Percentiles rank a stretch among this genome's conserved stretches.
These are phyloP conservation scores for Physcomitrellopsis africana DNA, from an alignment of 225 moss, liverwort and hornwort genomes.

Conservation along the genomic window DNA sequence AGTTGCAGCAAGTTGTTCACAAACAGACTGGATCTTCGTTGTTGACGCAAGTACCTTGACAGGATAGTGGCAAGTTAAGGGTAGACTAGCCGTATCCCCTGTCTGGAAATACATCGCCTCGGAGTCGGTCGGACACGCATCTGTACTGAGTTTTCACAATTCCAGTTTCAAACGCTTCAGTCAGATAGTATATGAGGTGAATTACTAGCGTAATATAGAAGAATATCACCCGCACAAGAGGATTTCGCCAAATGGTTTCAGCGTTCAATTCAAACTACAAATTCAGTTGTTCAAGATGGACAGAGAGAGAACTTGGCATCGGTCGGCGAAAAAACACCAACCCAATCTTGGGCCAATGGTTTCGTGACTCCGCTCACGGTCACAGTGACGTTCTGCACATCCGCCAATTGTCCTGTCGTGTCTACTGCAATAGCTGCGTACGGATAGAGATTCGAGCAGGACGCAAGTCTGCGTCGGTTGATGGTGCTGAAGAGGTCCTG, in stretches of 20 bases:
- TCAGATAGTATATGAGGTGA: too few relatives aligned
- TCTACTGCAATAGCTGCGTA: constrained; percentile 35
- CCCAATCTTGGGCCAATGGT: constrained; percentile 42
- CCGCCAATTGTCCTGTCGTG: constrained; percentile 35
- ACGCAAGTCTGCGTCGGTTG: constrained; percentile 47
- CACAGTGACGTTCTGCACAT: constrained; percentile 61
- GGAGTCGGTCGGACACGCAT: constrained; percentile 26
- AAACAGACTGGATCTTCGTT: not conserved
- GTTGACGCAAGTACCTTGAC: constrained; percentile 41
- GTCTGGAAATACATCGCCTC: constrained; percentile 45
- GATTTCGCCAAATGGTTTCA: not conserved
- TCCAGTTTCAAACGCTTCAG: not conserved
- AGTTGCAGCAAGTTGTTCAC: not conserved
- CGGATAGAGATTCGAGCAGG: constrained; percentile 38
- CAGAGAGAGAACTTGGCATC: constrained; percentile 35
- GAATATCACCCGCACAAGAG: too few relatives aligned
- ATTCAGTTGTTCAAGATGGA: too few relatives aligned
- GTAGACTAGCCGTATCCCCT: constrained; percentile 33
- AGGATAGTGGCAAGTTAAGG: constrained; percentile 60
- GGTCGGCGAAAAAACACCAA: constrained; percentile 57
- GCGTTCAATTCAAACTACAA: not conserved
- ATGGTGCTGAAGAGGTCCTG: constrained; percentile 52
- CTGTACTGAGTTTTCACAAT: constrained; percentile 25
- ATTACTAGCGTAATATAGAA: too few relatives aligned
- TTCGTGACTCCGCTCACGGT: constrained; percentile 46